Base-by-base conservation (phyloP, 1,284 basidiomycete species). In the Austroboletus novae-zelandiae region DNA sequence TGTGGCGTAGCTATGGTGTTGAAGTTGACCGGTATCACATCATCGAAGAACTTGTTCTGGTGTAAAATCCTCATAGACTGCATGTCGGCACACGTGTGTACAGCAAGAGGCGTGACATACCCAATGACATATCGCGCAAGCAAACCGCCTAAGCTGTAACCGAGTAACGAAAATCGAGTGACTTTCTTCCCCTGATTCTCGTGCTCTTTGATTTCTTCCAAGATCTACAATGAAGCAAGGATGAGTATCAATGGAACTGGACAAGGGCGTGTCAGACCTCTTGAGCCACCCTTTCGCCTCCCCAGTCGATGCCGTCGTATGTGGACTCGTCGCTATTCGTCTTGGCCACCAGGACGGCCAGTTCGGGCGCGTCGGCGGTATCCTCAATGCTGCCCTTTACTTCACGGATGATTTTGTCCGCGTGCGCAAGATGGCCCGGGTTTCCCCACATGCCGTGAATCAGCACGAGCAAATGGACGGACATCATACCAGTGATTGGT, bases 361-460 rank as follows among this genome's bases (percentile, higher is more conserved):
- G 68, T 47, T 73, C 68, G 35, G 55, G 54, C 18, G 39, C 47
- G 18, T 50, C 37, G 15, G 53, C 40, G 34, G 45, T 25, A 14
- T 42, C 41, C n/a, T 35, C 40, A 5, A 40, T 17, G 17, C 52
- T 53, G 11, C 65, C 61, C 18, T 66, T 71, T 32, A 61, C 67
- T 56, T 79, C 72, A 23, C 65, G 62, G 23, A 77, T 71, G n/a
- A 74, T 71, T 41, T 74, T 71, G 44, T 71, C 61, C 64, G 79
- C 68, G 54, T 74, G 70, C 1, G 69, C 66, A 11, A 84, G 71
- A 61, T 86, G 77, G 37, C 49, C 45, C 0, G 89, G 83, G 57
- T 83, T 79, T 2, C 91, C 90, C 90, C 90, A 93, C 81, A 93
- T 89, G 34, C 91, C 91, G 60, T 92, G 90, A 37, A 90, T 78